Evolutionary conservation across 768 basidiomycete genomes (phyloP).

Genomic region (Lepiota subincarnata): DNA sequence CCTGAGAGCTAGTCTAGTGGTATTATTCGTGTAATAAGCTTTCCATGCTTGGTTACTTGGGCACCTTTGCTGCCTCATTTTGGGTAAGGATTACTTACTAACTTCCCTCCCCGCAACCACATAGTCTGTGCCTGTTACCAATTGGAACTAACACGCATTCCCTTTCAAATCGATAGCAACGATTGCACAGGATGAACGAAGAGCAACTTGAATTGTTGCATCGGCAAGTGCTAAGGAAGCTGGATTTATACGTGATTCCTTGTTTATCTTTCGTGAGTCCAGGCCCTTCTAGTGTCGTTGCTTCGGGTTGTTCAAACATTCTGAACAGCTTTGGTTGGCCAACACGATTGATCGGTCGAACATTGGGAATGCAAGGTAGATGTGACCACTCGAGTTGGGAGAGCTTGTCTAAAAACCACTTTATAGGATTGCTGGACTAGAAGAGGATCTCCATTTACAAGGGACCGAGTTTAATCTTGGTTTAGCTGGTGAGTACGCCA

Average conservation of each 20-base stretch:
- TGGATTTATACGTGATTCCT: constrained; percentile 30
- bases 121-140: neutral
- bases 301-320: neutral
- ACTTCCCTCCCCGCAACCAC: neutral
- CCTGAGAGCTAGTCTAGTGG: no score
- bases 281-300: constrained; percentile 8
- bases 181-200: neutral
- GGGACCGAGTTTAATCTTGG: constrained; percentile 25
- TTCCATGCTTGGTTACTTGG: no score
- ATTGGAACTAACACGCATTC: neutral
- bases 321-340: constrained; percentile 2
- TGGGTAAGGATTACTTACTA: no score
- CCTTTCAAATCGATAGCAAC: neutral
- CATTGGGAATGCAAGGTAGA: constrained; percentile 24
- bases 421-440: constrained; percentile 22
- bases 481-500: neutral
- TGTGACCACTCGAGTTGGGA: neutral
- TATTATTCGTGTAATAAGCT: no score
- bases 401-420: neutral
- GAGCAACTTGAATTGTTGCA: neutral
- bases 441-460: constrained; percentile 22
- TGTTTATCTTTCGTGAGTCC: constrained; percentile 26
- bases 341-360: constrained; percentile 26
- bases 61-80: no score
- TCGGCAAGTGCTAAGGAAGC: constrained; percentile 22